Evolutionary conservation across 2,329 filamentous ascomycete species (phyloP), one percentile per base, ranked within the genome.

Genomic region (Macrophomina tecta): DNA sequence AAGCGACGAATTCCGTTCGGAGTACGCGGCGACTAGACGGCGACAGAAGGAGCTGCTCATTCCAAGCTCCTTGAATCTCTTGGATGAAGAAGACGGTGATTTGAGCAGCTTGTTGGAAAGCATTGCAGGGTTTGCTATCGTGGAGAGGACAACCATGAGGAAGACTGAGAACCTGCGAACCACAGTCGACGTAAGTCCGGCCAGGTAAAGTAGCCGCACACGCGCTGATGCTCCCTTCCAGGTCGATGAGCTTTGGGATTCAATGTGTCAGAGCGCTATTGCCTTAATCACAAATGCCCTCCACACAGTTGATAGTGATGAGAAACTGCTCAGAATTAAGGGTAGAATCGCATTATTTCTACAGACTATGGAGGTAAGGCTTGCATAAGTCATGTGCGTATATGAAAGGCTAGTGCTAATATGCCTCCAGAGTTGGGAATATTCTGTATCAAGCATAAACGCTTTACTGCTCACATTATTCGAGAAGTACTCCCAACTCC

Each of bases 181-280:
- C 34, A 82, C 88, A 11, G 87, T 91, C 70, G 95, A 99, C 81
- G 94, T 94, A 78, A 78, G 87, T 36, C 14, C 16, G 14, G 1
- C 40, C 34, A 6, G 5, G 16, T 58, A 3, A 2, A 71, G 69
- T 14, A 34, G 32, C 9, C 62, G 11, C 32, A 3, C 40, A 8
- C 14, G 18, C 28, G 18, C 51, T 38, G 32, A 65, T 2, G 4
- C 1, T 28, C 8, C 12, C 8, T 23, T 5, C 34, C 36, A 94
- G 91, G 89, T 97, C n/a, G 95, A 99, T 75, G 95, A 98, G 79
- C 83, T 99, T 2, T 99, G 95, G 95, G 94, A 98, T 73, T 97
- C 94, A 0, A 95, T 98, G 92, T 98, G 94, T 75, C 92, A 94
- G 74, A 89, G 90, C 52, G 90, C 92, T 0, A 93, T 98, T 71